Base-by-base conservation (phyloP, 2,329 filamentous ascomycete species). In the Botrytis fragariae region DNA sequence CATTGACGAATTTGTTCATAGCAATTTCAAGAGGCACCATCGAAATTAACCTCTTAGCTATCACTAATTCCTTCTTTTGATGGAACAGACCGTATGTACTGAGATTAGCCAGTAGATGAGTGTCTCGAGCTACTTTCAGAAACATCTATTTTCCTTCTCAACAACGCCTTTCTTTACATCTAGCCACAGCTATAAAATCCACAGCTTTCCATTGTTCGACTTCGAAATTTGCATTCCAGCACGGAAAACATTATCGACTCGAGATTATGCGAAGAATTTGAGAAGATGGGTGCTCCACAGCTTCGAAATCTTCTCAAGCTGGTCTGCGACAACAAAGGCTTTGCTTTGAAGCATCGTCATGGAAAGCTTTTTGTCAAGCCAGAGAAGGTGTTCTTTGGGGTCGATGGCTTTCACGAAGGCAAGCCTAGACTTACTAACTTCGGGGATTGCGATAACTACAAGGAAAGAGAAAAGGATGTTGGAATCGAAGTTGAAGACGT, bases 271-370 rank as follows among this genome's bases (percentile, higher is more conserved):
- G 45, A 67, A 39, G 45, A 67, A 39, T 54, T 67, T 1, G 64
- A 67, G 32, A 67, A 67, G 45, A 39, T 67, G 45, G 64, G 54
- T 54, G 64, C 64, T 37, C 45, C 35, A 25, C 48, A 42, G 35
- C 48, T 57, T 22, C 64, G 45, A 32, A 18, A 32, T n/a, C 48
- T 68, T 32, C 64, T 68, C 35, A 29, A 3, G 12, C 20, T 68
- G 22, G 1, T 57, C 8, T 68, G 64, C 35, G 16, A 54, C 18
- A n/a, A 39, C 2, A 68, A 42, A 14, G n/a, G 45, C 35, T 68
- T 68, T 51, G 29, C 48, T 4, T 14, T 68, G 48, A 68, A 54
- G 35, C 29, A 54, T 14, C 25, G 32, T 22, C 32, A 25, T 57
- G 64, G 44, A 39, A 54, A 68, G 25, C 22, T 68, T 32, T 29